Conservation (phyloP, 768 basidiomycete genomes). For the Leccinum ochraceum region DNA sequence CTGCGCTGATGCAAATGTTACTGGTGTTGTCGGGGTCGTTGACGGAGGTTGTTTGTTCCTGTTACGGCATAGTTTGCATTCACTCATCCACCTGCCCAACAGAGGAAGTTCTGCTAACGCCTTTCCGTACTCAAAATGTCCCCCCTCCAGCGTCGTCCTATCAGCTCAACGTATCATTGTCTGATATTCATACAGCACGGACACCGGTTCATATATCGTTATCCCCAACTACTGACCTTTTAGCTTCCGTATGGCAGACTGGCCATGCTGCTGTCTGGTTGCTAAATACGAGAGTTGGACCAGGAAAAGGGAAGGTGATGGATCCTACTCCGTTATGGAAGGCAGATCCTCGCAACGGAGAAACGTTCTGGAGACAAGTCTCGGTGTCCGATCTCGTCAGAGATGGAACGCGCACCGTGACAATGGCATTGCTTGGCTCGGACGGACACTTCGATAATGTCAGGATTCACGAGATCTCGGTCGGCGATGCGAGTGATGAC, state of each 20-base stretch:
- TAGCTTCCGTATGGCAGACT: conserved; percentile 71
- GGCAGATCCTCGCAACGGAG: conserved; percentile 16
- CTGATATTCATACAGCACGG: conserved; percentile 12
- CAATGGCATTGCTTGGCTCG: conserved; percentile 44
- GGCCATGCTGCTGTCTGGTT: conserved; percentile 71
- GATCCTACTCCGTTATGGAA: conserved; percentile 47
- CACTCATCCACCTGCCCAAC: conserved; percentile 7
- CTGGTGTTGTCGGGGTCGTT: conserved; percentile 84
- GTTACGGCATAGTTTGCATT: background rate
- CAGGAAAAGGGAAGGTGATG: conserved; percentile 60
- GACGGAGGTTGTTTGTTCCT: conserved; percentile 71
- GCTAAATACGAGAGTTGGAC: conserved; percentile 60
- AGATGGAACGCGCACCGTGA: conserved; percentile 8
- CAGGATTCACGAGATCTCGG: conserved; percentile 25
- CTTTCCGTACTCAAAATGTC: conserved; percentile 91
- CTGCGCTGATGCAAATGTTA: conserved; percentile 70
- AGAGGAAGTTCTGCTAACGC: conserved; percentile 83
- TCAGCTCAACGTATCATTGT: conserved; percentile 35
- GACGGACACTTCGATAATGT: conserved; percentile 35
- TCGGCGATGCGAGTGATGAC: background rate
- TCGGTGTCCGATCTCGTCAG: conserved; percentile 15
- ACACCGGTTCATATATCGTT: conserved; percentile 71
- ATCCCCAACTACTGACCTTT: conserved; percentile 52
- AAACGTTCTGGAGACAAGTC: conserved; percentile 33
- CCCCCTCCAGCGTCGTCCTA: conserved; percentile 97